Conservation (phyloP, 2,329 filamentous ascomycete genomes). For the Trichoderma simmonsii region DNA sequence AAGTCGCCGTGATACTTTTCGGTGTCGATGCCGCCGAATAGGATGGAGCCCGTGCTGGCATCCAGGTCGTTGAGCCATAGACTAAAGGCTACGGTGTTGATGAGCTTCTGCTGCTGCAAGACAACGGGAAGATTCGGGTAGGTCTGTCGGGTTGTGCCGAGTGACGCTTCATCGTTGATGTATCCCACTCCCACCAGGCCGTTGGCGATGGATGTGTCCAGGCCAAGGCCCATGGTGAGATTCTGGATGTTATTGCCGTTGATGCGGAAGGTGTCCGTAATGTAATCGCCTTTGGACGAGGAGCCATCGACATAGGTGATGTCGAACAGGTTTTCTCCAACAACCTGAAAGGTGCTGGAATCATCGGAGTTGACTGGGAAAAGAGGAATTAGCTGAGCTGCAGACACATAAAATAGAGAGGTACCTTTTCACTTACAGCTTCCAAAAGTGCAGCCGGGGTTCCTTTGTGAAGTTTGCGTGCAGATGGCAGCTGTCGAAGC, state of each 20-base stretch:
- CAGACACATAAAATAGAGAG: neutral
- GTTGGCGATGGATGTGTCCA: conserved; percentile 51
- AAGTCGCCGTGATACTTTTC: conserved; percentile 67
- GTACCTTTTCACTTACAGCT: conserved; percentile 40
- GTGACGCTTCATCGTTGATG: conserved; percentile 48
- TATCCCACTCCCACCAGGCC: conserved; percentile 62
- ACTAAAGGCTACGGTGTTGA: conserved; percentile 67
- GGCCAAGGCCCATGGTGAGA: conserved; percentile 58
- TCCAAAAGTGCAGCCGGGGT: conserved; percentile 41
- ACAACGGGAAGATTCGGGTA: conserved; percentile 63
- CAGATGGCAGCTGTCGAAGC: conserved; percentile 40
- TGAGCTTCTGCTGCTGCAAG: conserved; percentile 60
- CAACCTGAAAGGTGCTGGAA: conserved; percentile 46
- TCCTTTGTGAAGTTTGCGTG: conserved; percentile 22
- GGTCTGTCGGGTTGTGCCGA: conserved; percentile 27
- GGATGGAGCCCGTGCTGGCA: conserved; percentile 64
- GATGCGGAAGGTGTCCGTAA: conserved; percentile 55
- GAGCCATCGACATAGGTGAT: conserved; percentile 63
- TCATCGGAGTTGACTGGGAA: conserved; percentile 42
- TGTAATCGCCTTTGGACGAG: conserved; percentile 55
- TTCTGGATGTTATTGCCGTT: conserved; percentile 50
- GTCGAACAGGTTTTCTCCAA: conserved; percentile 46
- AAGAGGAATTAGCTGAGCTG: neutral
- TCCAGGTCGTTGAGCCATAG: conserved; percentile 62
- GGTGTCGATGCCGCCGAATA: conserved; percentile 80